Base-by-base conservation (phyloP, 306 rosid species). In the Prunus davidiana region DNA sequence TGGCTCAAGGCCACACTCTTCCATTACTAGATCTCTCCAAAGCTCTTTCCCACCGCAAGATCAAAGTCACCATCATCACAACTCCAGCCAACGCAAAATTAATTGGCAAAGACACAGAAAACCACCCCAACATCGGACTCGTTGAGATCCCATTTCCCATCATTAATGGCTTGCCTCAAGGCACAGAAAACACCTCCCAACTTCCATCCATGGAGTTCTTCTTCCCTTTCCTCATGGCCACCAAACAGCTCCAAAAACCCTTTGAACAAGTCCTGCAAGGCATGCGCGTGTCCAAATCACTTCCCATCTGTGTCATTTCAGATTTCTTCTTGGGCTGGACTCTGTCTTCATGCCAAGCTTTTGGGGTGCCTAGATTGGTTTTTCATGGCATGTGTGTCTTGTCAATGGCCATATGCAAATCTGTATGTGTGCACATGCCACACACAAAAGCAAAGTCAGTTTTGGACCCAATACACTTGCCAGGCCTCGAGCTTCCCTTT, bases 261-360 rank as follows among this genome's bases (percentile, higher is more conserved):
- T 81, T 81, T 30, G 77, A 78, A 34, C 73, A 63, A 50, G 18
- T 47, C 43, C 69, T 84, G 0, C 49, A n/a, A 51, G 60, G 56
- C 2, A 75, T 84, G 85, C 41, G 4, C 4, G 22, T 51, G 47
- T 41, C 47, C 43, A 41, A 38, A 1, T 54, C 77, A n/a, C 76
- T 34, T 2, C 85, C 88, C 5, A 3, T 61, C 1, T 84, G 85
- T 34, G 79, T 81, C 14, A 34, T 85, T 34, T 78, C 83, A 1
- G 86, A 85, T 50, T 71, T 77, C 12, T 85, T 85, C 45, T 50
- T 78, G 2, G 80, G 82, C 10, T 79, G 81, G 85, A 82, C 88
- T 3, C 77, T 64, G 12, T 16, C 46, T 9, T 56, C 68, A 5
- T 79, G 86, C 79, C 58, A 49, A 5, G n/a, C 41, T 14, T 71